phyloP scores from a whole-genome alignment of 2,329 filamentous ascomycete species.

The Penicillium sp. region DNA sequence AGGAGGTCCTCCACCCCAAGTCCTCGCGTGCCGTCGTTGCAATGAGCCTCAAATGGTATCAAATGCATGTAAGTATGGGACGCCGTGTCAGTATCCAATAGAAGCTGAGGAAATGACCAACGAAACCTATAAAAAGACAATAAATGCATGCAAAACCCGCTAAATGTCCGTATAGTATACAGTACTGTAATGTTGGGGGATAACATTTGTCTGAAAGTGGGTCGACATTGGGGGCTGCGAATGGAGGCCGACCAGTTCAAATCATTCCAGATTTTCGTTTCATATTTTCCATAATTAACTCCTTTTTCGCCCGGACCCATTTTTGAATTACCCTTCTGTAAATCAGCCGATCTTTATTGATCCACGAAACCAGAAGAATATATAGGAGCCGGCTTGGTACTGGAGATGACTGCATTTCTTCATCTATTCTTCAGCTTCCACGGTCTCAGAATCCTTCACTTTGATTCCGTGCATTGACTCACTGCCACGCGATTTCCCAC shows the following conservation, averaged over 20 bases:
- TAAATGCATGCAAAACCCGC: background rate
- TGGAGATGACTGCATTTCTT: background rate
- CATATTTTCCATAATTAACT: background rate
- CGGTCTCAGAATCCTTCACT: background rate
- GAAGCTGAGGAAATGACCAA: background rate
- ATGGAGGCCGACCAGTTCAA: constrained; percentile 3
- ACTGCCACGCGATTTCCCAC: background rate
- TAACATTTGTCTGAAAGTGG: background rate
- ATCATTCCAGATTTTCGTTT: background rate
- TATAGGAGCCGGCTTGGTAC: constrained; percentile 6
- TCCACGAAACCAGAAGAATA: background rate
- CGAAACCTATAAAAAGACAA: background rate
- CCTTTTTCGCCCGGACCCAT: background rate
- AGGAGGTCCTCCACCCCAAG: too few relatives aligned
- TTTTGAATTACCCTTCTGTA: constrained; percentile 7
- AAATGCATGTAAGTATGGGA: background rate
- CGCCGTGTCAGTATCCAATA: background rate
- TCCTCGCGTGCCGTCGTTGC: background rate
- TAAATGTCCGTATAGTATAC: background rate
- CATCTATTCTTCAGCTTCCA: background rate
- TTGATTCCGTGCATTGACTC: background rate
- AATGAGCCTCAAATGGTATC: background rate
- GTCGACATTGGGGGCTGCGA: constrained; percentile 1
- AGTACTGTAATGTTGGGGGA: background rate
- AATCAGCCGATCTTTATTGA: constrained; percentile 11